Conservation (phyloP, 2,329 filamentous ascomycete genomes). For the Trichophyton simii region DNA sequence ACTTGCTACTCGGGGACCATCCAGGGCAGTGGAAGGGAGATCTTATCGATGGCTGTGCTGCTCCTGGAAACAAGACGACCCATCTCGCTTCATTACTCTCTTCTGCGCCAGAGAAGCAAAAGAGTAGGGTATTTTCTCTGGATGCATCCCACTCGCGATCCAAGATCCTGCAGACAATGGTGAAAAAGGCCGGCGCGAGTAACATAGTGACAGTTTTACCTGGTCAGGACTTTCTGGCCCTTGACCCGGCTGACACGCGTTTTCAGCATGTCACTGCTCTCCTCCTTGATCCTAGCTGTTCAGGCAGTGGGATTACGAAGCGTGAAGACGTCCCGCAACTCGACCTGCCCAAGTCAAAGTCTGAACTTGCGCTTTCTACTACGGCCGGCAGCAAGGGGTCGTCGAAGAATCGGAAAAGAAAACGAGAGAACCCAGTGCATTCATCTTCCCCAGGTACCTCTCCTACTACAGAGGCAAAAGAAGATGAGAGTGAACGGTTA, state of each 20-base stretch:
- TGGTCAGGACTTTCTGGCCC: slow-evolving; percentile 69
- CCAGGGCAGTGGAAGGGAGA: slow-evolving; percentile 46
- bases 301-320: slow-evolving; percentile 85
- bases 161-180: slow-evolving; percentile 72
- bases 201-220: slow-evolving; percentile 53
- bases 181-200: slow-evolving; percentile 60
- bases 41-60: slow-evolving; percentile 84
- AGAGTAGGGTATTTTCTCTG: slow-evolving; percentile 39
- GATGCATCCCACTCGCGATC: slow-evolving; percentile 43
- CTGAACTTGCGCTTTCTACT: slow-evolving; percentile 3
- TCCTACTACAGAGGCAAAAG: slow-evolving; percentile 17
- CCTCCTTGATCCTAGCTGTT: slow-evolving; percentile 86
- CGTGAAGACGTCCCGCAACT: slow-evolving; percentile 65
- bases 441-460: not conserved
- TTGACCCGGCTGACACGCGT: slow-evolving; percentile 50
- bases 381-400: slow-evolving; percentile 23
- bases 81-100: slow-evolving; percentile 67
- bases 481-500: slow-evolving; percentile 46
- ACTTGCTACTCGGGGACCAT: slow-evolving; percentile 56
- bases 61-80: slow-evolving; percentile 95
- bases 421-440: slow-evolving; percentile 29
- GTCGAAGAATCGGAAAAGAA: slow-evolving; percentile 26
- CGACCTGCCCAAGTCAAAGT: slow-evolving; percentile 39
- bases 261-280: slow-evolving; percentile 65
- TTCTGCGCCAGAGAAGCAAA: slow-evolving; percentile 16